phyloP scores from a whole-genome alignment of 129 eudicot species.

The Helichrysum umbraculigerum region DNA sequence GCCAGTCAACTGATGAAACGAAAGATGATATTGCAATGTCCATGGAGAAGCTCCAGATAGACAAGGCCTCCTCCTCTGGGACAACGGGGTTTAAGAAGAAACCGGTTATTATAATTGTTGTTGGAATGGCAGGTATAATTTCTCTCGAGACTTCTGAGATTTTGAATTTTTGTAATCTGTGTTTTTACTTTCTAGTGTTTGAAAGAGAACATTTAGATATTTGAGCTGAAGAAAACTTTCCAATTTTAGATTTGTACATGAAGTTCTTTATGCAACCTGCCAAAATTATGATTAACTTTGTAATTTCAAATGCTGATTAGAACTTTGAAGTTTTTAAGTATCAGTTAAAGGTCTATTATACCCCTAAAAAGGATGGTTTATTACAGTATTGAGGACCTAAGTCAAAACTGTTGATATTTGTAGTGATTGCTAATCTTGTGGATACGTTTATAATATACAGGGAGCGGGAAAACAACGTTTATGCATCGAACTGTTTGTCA shows the following conservation, averaged over 20 bases:
- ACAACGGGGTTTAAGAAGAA: slow-evolving; percentile 63
- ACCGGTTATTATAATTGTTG: slow-evolving; percentile 83
- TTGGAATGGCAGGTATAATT: slow-evolving; percentile 98
- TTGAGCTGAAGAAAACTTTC: not conserved
- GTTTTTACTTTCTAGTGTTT: not conserved
- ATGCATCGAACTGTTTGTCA: slow-evolving; percentile 78
- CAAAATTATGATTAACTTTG: not conserved
- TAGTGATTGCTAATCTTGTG: not conserved
- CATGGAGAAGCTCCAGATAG: slow-evolving; percentile 70
- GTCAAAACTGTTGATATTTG: not conserved
- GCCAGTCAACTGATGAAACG: slow-evolving; percentile 36
- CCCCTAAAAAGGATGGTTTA: slow-evolving; percentile 5
- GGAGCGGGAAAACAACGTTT: slow-evolving; percentile 94
- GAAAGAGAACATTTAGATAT: not conserved
- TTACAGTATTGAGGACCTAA: not conserved
- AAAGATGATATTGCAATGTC: slow-evolving; percentile 56
- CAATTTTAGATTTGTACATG: not conserved
- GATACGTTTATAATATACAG: slow-evolving; percentile 30
- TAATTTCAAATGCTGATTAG: not conserved
- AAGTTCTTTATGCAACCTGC: not conserved
- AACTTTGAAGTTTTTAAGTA: not conserved
- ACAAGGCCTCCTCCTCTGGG: slow-evolving; percentile 44
- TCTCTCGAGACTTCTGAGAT: not conserved
- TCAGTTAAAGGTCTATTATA: not conserved
- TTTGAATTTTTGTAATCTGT: not conserved